phyloP scores from a whole-genome alignment of 75 land plant species.

The Selaginella moellendorffii region DNA sequence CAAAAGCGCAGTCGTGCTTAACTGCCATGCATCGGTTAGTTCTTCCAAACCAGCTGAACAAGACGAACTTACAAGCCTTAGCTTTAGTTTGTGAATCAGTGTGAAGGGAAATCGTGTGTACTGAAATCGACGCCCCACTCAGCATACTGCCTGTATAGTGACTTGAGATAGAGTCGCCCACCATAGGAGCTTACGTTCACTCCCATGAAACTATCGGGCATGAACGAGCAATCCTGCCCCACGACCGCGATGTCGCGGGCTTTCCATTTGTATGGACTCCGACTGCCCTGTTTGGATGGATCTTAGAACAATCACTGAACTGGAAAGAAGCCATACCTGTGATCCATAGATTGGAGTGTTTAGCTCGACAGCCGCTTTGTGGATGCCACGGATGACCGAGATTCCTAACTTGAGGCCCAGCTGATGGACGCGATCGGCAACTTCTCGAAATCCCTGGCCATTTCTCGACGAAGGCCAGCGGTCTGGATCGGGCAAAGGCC shows the following conservation, averaged over 20 bases:
- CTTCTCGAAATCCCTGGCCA: slow-evolving; percentile 11
- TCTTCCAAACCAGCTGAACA: too few relatives aligned
- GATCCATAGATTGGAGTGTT: slow-evolving; percentile 12
- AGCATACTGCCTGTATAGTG: slow-evolving; percentile 26
- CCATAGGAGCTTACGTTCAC: slow-evolving; percentile 10
- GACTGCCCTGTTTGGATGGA: neutral
- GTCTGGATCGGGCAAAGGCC: slow-evolving; percentile 14
- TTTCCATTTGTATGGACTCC: neutral
- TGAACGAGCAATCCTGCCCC: neutral
- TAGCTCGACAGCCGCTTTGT: slow-evolving; percentile 9
- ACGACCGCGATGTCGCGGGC: neutral
- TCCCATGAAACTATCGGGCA: slow-evolving; percentile 9
- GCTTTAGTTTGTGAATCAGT: neutral
- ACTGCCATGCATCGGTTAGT: neutral
- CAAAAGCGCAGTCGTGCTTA: neutral
- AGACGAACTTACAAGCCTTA: neutral
- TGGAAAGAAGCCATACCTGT: neutral
- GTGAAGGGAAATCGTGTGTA: slow-evolving; percentile 8
- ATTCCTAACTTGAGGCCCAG: slow-evolving; percentile 20
- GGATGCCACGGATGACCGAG: slow-evolving; percentile 16
- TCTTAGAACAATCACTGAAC: too few relatives aligned
- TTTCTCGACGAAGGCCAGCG: slow-evolving; percentile 14
- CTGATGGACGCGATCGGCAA: slow-evolving; percentile 12
- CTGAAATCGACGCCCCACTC: slow-evolving; percentile 36
- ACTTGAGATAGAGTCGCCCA: slow-evolving; percentile 19